A percentile compares a stretch with the other conserved stretches of the same genome.
Evolutionary conservation across 116 monocot species (phyloP).

Genomic region (Posidonia oceanica): DNA sequence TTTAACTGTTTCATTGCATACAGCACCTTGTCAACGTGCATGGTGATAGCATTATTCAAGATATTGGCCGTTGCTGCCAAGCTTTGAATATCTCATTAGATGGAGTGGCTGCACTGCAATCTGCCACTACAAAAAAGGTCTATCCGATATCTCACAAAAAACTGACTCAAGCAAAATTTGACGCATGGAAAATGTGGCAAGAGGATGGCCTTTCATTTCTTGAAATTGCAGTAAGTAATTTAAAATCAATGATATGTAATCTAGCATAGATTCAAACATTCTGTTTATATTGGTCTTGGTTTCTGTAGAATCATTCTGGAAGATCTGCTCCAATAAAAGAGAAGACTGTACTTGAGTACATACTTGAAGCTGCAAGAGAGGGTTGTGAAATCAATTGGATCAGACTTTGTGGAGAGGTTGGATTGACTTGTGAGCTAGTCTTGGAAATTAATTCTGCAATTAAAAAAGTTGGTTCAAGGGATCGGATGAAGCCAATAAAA

Average conservation of each 20-base stretch:
- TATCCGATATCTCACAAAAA: constrained; percentile 20
- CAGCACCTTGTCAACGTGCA: constrained; percentile 52
- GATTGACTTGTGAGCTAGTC: constrained; percentile 41
- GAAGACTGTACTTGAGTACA: constrained; percentile 53
- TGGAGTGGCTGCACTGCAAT: constrained; percentile 29
- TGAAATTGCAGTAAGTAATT: constrained; percentile 64
- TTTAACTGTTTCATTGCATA: not conserved
- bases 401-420: constrained; percentile 57
- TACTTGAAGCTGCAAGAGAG: constrained; percentile 74
- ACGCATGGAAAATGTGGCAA: constrained; percentile 91
- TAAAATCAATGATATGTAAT: not conserved
- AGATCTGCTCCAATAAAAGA: constrained; percentile 58
- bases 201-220: constrained; percentile 39
- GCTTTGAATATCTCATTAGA: constrained; percentile 53
- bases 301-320: constrained; percentile 31
- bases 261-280: not conserved
- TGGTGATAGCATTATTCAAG: constrained; percentile 51
- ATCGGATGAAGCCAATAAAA: constrained; percentile 84
- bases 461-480: constrained; percentile 53
- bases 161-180: constrained; percentile 42
- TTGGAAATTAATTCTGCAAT: constrained; percentile 42
- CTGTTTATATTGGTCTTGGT: not conserved
- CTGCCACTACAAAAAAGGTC: constrained; percentile 19
- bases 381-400: constrained; percentile 56
- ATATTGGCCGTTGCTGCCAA: constrained; percentile 40